phyloP scores from a whole-genome alignment of 2,329 filamentous ascomycete genomes.

The Dryadomyces quercivorus region DNA sequence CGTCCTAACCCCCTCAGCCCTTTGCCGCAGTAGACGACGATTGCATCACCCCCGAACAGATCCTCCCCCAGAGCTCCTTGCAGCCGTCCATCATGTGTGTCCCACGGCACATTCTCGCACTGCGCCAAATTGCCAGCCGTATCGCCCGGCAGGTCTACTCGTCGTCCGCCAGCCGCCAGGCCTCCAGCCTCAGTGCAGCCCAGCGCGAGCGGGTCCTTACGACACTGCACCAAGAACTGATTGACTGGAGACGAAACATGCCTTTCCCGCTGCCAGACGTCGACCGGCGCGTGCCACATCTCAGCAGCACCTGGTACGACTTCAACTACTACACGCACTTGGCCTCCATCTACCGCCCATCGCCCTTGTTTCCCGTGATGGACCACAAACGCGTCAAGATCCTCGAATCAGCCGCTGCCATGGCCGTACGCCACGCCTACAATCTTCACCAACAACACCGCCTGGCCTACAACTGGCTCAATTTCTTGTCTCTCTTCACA shows the following conservation, averaged over 20 bases:
- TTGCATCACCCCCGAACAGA: slow-evolving; percentile 16
- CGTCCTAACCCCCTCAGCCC: slow-evolving; percentile 13
- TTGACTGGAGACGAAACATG: slow-evolving; percentile 31
- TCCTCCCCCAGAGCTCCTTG: slow-evolving; percentile 14
- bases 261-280: slow-evolving; percentile 29
- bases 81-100: slow-evolving; percentile 25
- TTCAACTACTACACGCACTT: slow-evolving; percentile 35
- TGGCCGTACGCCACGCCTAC: slow-evolving; percentile 18
- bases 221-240: slow-evolving; percentile 24
- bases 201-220: slow-evolving; percentile 22
- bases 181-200: neutral
- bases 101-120: slow-evolving; percentile 27
- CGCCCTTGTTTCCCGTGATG: slow-evolving; percentile 26
- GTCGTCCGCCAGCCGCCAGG: slow-evolving; percentile 1
- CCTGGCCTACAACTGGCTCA: slow-evolving; percentile 30
- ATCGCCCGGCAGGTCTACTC: slow-evolving; percentile 27
- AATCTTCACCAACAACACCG: slow-evolving; percentile 25
- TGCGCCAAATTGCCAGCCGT: slow-evolving; percentile 27
- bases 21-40: slow-evolving; percentile 25
- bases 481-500: slow-evolving; percentile 28
- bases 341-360: slow-evolving; percentile 30
- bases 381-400: slow-evolving; percentile 22
- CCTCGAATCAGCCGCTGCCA: slow-evolving; percentile 14
- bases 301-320: slow-evolving; percentile 32
- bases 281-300: slow-evolving; percentile 26